Percentiles rank a stretch among this genome's conserved stretches.
phyloP scores from a whole-genome alignment of 2,329 filamentous ascomycete genomes.

The Aspergillus sp. region DNA sequence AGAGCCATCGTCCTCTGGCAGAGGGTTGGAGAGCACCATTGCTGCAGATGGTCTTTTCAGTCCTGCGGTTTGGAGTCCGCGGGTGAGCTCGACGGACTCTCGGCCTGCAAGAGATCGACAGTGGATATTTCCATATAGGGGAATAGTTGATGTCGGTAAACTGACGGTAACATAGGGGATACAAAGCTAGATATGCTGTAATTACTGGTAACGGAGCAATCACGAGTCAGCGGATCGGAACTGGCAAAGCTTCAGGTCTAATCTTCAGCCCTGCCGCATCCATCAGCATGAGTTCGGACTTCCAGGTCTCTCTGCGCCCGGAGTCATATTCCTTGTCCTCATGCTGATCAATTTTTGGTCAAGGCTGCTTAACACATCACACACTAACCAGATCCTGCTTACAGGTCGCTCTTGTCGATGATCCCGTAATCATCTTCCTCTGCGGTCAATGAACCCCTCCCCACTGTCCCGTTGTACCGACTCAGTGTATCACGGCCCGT shows the following conservation, averaged over 20 bases:
- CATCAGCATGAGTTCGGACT: background rate
- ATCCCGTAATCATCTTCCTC: conserved; percentile 6
- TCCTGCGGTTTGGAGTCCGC: background rate
- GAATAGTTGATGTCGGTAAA: background rate
- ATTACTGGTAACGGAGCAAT: background rate
- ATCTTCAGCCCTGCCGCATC: conserved; percentile 17
- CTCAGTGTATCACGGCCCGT: background rate
- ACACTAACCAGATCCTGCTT: background rate
- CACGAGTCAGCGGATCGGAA: background rate
- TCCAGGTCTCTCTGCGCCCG: background rate
- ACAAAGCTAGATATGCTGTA: background rate
- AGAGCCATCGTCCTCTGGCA: conserved; percentile 46
- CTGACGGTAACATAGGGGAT: background rate
- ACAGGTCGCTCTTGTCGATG: background rate
- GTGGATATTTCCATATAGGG: background rate
- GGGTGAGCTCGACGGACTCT: background rate
- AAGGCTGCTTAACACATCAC: background rate
- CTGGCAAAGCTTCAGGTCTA: background rate
- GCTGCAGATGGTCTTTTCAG: conserved; percentile 6
- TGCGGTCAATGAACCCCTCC: background rate
- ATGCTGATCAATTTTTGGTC: conserved; percentile 6
- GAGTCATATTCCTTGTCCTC: background rate
- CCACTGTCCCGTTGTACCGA: background rate
- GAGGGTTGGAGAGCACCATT: conserved; percentile 22
- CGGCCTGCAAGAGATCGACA: conserved; percentile 2